Evolutionary conservation across 148 eudicot species (phyloP), one percentile per base, ranked within the genome.

Genomic region (Amaranthus cruentus): DNA sequence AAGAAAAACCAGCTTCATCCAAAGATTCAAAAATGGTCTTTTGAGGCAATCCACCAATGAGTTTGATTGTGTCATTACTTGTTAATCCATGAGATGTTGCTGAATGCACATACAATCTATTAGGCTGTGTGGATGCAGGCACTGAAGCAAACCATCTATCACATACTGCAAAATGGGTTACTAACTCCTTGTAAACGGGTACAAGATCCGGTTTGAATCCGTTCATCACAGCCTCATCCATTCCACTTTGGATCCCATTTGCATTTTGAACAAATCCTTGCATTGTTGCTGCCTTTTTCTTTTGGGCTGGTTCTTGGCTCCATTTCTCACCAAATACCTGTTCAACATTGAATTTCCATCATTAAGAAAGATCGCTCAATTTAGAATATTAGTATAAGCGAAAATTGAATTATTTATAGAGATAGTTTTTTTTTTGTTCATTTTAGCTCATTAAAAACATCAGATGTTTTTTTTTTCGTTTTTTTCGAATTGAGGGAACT

Each of bases 91-190:
- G 81, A 0, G 90, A 87, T 1, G 90, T 87, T 0, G 95, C 91
- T 6, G 95, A 86, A 65, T 90, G 95, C 59, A 90, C 83, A 48
- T 69, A 90, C 70, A 88, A 13, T 80, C 95, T 74, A 60, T 90
- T 88, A 3, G 95, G 95, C 51, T 90, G 95, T 5, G 91, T 88
- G n/a, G 89, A 83, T 15, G 88, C 86, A 0, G 90, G 95, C 6
- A 81, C 69, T 6, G 95, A 81, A 10, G 88, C 85, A 51, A 90
- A 90, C 95, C 95, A 90, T 56, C 95, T 81, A 50, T 91, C 97
- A 54, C 96, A 91, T 15, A 91, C 90, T 0, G 89, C 97, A 73
- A 91, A 91, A 69, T 91, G 87, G 55, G 81, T 28, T 14, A 89
- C 87, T 62, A 91, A 73, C 74, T 87, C 91, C 73, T 79, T 87